These are phyloP conservation scores for Pleoardoris graminearum DNA, from an alignment of 2,329 filamentous ascomycete species.

Conservation along the genomic window DNA sequence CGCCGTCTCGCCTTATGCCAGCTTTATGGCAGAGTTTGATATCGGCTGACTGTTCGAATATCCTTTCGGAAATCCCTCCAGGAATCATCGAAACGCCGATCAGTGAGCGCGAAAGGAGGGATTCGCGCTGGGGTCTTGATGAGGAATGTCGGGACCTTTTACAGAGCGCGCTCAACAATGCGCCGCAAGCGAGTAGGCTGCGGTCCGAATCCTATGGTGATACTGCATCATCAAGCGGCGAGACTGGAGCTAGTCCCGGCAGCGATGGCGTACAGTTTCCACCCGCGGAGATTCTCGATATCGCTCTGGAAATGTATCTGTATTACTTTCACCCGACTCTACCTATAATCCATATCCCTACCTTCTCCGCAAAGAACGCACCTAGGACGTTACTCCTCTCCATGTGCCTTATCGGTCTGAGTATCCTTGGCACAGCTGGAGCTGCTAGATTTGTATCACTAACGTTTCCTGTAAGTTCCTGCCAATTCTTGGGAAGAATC, in stretches of 20 bases:
- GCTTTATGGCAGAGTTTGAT: conserved; percentile 42
- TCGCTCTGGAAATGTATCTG: conserved; percentile 58
- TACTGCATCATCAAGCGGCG: conserved; percentile 37
- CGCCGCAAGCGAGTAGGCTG: conserved; percentile 22
- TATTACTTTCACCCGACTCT: conserved; percentile 58
- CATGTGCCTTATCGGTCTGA: conserved; percentile 59
- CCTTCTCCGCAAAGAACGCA: conserved; percentile 55
- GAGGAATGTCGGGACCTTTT: conserved; percentile 48
- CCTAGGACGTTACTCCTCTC: conserved; percentile 53
- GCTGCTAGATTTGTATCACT: conserved; percentile 55
- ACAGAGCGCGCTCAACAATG: conserved; percentile 34
- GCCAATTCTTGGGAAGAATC: not conserved
- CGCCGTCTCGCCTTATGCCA: conserved; percentile 38
- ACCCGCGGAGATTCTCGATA: conserved; percentile 58
- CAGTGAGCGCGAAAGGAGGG: conserved; percentile 35
- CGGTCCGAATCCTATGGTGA: conserved; percentile 35
- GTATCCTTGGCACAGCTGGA: conserved; percentile 56
- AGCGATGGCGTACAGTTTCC: conserved; percentile 46
- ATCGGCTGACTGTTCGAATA: conserved; percentile 36
- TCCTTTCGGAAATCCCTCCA: conserved; percentile 38
- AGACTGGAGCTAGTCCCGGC: conserved; percentile 32
- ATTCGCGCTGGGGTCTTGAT: conserved; percentile 43
- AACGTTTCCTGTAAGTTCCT: conserved; percentile 47
- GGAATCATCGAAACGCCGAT: conserved; percentile 29
- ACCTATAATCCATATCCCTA: conserved; percentile 58